Base-by-base conservation (phyloP, 768 basidiomycete species). In the Crucibulum laeve region DNA sequence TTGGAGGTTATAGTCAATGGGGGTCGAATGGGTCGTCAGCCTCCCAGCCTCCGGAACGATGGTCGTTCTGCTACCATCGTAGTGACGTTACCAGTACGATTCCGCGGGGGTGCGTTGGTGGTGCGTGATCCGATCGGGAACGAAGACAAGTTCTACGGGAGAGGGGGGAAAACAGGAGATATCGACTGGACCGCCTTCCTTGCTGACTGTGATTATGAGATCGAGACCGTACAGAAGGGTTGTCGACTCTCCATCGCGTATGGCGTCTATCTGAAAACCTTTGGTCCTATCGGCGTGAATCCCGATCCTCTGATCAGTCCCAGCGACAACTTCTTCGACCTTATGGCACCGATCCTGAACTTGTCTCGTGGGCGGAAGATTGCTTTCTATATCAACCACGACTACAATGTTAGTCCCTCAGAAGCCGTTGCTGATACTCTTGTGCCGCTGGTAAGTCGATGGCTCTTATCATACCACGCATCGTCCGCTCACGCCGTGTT, bases 101-200 rank as follows among this genome's bases (percentile, higher is more conserved):
- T 82, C 60, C 77, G 77, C 14, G 88, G 88, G 4, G 89, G 89
- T 4, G 69, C 73, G 1, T 59, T 88, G 30, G 50, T 82, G 43
- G 64, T 90, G 28, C 76, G 74, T 15, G 74, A 80, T 53, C 50
- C 64, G 2, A 77, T 81, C 1, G 79, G 76, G 0, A 57, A 60
- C 5, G 73, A 77, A 42, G 87, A 91, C 56, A 76, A 65, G 46
- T 89, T 82, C 63, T 69, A 70, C 33, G 81, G 76, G 4, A 65
- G 77, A 0, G 80, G 78, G 6, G 77, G 83, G 26, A 80, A 82
- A 54, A 64, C 68, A 24, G 82, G 76, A 4, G 77, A 84, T 50
- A 71, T 90, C 46, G 87, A 91, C 47, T 91, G 88, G 88, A 73
- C 80, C 0, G 87, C 85, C 15, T 84, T 85, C 65, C 67, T 81